A percentile compares a stretch with the other conserved stretches of the same genome.
Conservation (phyloP, 202 grass and related monocot genomes). For the Setaria italica region DNA sequence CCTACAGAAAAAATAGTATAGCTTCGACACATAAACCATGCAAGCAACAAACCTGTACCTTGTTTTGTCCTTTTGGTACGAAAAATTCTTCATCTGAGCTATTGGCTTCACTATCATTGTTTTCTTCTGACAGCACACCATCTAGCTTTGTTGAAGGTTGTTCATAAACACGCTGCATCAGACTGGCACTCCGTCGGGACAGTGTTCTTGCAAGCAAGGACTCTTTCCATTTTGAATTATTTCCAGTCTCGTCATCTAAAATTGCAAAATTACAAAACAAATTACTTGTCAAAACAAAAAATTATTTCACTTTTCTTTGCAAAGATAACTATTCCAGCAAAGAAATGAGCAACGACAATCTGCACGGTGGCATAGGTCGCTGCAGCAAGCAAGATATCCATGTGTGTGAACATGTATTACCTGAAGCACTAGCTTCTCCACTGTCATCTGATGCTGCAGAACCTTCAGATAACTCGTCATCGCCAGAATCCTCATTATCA, state of each 20-base stretch:
- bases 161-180: conserved; percentile 92
- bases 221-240: conserved; percentile 92
- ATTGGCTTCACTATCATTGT: conserved; percentile 52
- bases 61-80: conserved; percentile 74
- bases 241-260: conserved; percentile 66
- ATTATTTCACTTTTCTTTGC: not conserved
- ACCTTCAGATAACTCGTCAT: conserved; percentile 65
- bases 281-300: conserved; percentile 23
- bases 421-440: conserved; percentile 63
- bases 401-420: conserved; percentile 44
- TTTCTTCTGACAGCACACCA: conserved; percentile 25
- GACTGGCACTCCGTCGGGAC: conserved; percentile 61
- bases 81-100: conserved; percentile 87
- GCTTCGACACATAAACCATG: conserved; percentile 3
- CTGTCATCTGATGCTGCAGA: conserved; percentile 69
- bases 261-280: conserved; percentile 37
- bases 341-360: conserved; percentile 26
- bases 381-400: not conserved
- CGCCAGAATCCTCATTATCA: conserved; percentile 57
- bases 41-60: conserved; percentile 48
- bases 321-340: conserved; percentile 31
- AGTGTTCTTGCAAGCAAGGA: conserved; percentile 73
- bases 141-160: conserved; percentile 49
- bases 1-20: conserved; percentile 28
- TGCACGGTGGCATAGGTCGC: not conserved